Percentiles rank a stretch among this genome's conserved stretches.
Evolutionary conservation across 2,329 filamentous ascomycete genomes (phyloP).

Genomic region (Colletotrichum destructivum): DNA sequence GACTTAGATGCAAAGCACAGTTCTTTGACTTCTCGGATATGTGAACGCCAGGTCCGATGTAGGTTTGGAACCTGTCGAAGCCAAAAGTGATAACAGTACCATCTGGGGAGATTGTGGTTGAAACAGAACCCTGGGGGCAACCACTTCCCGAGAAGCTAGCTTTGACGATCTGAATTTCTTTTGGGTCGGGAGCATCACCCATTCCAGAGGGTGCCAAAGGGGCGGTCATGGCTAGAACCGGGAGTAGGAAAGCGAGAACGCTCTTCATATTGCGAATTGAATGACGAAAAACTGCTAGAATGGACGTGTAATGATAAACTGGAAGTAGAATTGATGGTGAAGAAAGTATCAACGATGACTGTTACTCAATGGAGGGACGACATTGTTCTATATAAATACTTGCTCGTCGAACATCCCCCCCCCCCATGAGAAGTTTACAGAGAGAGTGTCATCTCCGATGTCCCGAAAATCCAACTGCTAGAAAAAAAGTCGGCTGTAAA

Average conservation of each 20-base stretch:
- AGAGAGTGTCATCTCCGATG: too few relatives aligned
- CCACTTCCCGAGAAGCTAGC: constrained; percentile 61
- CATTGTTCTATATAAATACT: background rate
- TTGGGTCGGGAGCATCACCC: constrained; percentile 56
- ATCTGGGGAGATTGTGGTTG: constrained; percentile 59
- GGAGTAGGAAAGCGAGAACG: constrained; percentile 52
- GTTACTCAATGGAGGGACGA: constrained; percentile 5
- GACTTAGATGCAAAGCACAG: constrained; percentile 63
- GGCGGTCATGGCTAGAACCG: constrained; percentile 55
- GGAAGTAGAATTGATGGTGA: background rate
- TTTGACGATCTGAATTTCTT: constrained; percentile 57
- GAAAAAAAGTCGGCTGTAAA: too few relatives aligned
- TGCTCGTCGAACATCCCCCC: background rate
- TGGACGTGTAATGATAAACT: too few relatives aligned
- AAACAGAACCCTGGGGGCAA: constrained; percentile 60
- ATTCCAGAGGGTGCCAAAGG: constrained; percentile 51
- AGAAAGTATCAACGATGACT: constrained; percentile 17
- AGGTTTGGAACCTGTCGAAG: constrained; percentile 63
- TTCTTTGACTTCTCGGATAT: constrained; percentile 59
- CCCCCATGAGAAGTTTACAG: too few relatives aligned
- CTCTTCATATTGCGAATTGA: constrained; percentile 54
- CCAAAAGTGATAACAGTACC: constrained; percentile 63
- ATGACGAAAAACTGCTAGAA: background rate
- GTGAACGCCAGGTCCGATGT: constrained; percentile 59
- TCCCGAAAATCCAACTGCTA: too few relatives aligned